These are phyloP conservation scores for Pseudonectria buxi DNA, from an alignment of 2,329 filamentous ascomycete genomes.

Conservation along the genomic window DNA sequence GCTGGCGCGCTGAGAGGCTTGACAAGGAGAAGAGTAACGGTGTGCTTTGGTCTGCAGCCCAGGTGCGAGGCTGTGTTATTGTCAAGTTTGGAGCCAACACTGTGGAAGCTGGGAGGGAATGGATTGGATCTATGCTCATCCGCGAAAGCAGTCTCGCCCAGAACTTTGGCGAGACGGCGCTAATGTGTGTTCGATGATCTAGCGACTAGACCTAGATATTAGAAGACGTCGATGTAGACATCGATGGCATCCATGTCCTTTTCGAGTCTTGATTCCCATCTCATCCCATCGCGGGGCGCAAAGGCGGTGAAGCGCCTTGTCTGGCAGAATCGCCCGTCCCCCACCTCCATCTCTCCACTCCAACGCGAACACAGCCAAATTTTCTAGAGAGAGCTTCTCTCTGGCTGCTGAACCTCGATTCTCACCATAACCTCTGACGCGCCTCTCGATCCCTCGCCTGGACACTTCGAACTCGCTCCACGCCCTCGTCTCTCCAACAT, in stretches of 20 bases:
- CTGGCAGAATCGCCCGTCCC: constrained; percentile 26
- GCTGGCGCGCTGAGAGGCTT: constrained; percentile 51
- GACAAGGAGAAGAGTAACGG: constrained; percentile 51
- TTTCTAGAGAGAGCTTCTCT: constrained; percentile 8
- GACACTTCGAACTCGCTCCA: not conserved
- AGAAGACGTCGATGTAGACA: not conserved
- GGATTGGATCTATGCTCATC: constrained; percentile 69
- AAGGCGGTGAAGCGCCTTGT: constrained; percentile 11
- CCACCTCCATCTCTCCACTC: constrained; percentile 25
- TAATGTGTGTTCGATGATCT: constrained; percentile 62
- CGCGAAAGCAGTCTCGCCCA: constrained; percentile 65
- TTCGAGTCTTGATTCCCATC: too few species aligned
- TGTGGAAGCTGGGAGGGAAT: constrained; percentile 73
- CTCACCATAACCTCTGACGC: too few species aligned
- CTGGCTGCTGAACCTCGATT: too few species aligned
- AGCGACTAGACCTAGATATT: too few species aligned
- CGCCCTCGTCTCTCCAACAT: not conserved
- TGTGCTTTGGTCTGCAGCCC: constrained; percentile 76
- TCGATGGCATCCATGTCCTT: too few species aligned
- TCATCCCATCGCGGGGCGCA: too few species aligned
- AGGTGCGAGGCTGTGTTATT: constrained; percentile 74
- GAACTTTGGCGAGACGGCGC: constrained; percentile 72
- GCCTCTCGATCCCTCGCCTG: too few species aligned
- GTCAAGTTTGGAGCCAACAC: constrained; percentile 84
- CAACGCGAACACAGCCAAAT: constrained; percentile 11